These are phyloP conservation scores for Xylaria sp. DNA, from an alignment of 2,329 filamentous ascomycete genomes.

Conservation along the genomic window DNA sequence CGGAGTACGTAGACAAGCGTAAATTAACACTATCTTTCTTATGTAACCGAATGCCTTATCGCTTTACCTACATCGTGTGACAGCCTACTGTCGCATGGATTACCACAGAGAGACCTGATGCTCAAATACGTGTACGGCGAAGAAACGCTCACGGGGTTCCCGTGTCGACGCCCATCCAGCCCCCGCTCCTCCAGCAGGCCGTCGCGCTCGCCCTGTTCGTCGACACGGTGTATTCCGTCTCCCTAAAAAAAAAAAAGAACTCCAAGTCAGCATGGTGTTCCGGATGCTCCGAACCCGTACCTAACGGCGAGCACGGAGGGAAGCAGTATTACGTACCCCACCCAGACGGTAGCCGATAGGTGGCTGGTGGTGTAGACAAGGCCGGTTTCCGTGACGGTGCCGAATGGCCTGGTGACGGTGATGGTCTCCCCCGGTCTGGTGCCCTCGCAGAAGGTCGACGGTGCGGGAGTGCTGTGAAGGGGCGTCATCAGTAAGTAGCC, in stretches of 20 bases:
- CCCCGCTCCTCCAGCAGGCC: slow-evolving; percentile 41
- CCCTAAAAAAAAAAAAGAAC: too few relatives aligned
- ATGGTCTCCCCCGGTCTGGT: slow-evolving; percentile 33
- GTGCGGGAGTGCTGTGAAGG: slow-evolving; percentile 36
- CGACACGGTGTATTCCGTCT: slow-evolving; percentile 40
- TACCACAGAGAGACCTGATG: too few relatives aligned
- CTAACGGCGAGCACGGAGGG: background rate
- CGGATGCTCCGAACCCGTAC: too few relatives aligned
- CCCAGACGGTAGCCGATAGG: slow-evolving; percentile 39
- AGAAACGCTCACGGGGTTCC: too few relatives aligned
- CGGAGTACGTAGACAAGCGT: too few relatives aligned
- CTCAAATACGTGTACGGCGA: too few relatives aligned
- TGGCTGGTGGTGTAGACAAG: slow-evolving; percentile 41
- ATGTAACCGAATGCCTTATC: too few relatives aligned
- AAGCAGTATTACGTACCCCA: slow-evolving; percentile 36
- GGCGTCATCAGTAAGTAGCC: slow-evolving; percentile 10
- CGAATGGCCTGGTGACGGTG: slow-evolving; percentile 36
- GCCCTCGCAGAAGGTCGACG: slow-evolving; percentile 39
- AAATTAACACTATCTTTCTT: too few relatives aligned
- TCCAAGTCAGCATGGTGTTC: background rate
- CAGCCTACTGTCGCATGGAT: too few relatives aligned
- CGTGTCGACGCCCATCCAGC: slow-evolving; percentile 38
- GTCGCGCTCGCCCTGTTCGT: slow-evolving; percentile 41
- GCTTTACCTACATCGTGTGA: too few relatives aligned
- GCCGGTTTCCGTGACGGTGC: slow-evolving; percentile 39